Evolutionary conservation across 2,329 filamentous ascomycete genomes (phyloP).

Genomic region (Epichloe sp.): DNA sequence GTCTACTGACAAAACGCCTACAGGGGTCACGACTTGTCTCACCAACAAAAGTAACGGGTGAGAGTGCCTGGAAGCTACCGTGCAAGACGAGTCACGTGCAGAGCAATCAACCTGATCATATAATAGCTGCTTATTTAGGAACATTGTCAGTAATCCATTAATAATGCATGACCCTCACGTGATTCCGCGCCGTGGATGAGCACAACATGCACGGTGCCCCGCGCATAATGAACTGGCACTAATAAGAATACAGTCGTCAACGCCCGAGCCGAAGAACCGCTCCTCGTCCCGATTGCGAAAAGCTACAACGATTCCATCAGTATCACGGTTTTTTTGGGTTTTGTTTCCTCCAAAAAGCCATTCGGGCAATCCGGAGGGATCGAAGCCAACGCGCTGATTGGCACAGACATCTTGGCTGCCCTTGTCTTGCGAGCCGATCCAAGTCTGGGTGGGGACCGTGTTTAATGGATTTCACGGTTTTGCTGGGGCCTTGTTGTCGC

Average conservation of each 20-base stretch:
- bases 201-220: slow-evolving; percentile 4
- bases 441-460: slow-evolving; percentile 8
- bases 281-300: background rate
- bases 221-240: background rate
- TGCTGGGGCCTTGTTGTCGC: slow-evolving; percentile 14
- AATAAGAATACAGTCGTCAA: background rate
- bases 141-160: background rate
- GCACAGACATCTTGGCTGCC: background rate
- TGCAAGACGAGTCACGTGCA: too few relatives aligned
- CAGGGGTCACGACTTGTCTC: too few relatives aligned
- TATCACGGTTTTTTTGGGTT: too few relatives aligned
- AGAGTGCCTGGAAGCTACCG: too few relatives aligned
- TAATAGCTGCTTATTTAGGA: too few relatives aligned
- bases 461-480: slow-evolving; percentile 16
- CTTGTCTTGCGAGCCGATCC: background rate
- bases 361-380: too few relatives aligned
- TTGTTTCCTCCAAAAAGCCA: too few relatives aligned
- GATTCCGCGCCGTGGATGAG: slow-evolving; percentile 9
- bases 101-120: too few relatives aligned
- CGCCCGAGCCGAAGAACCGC: slow-evolving; percentile 1
- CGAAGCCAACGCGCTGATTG: background rate
- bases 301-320: too few relatives aligned
- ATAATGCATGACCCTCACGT: slow-evolving; percentile 10
- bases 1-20: too few relatives aligned
- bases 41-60: too few relatives aligned